Conservation (phyloP, 768 basidiomycete genomes). For the Termitomyces sp. region DNA sequence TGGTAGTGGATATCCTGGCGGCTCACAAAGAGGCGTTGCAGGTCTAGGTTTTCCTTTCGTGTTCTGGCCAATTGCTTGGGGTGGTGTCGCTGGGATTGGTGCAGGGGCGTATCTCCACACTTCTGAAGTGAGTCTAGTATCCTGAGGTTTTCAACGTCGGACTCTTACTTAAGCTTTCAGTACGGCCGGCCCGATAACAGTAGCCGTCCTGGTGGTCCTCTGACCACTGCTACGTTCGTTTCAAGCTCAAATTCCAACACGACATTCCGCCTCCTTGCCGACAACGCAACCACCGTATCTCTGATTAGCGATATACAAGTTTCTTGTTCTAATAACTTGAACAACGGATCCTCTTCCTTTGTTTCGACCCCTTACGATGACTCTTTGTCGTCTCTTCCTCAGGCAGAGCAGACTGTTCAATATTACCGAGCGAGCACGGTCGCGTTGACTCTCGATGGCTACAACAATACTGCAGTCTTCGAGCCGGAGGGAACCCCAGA, state of each 20-base stretch:
- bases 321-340: constrained; percentile 32
- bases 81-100: constrained; percentile 19
- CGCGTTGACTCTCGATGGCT: constrained; percentile 58
- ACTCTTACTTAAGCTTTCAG: constrained; percentile 24
- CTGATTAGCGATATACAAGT: constrained; percentile 33
- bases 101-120: constrained; percentile 19
- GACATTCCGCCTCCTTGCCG: constrained; percentile 40
- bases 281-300: constrained; percentile 39
- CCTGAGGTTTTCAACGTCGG: neutral
- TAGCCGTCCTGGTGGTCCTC: constrained; percentile 43
- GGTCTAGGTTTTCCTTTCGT: constrained; percentile 49
- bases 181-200: constrained; percentile 42
- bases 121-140: constrained; percentile 33
- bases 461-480: constrained; percentile 58
- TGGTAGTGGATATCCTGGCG: constrained; percentile 54
- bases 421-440: constrained; percentile 69
- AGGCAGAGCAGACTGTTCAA: constrained; percentile 55
- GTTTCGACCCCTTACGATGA: constrained; percentile 26
- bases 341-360: constrained; percentile 18
- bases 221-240: constrained; percentile 33
- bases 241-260: constrained; percentile 29
- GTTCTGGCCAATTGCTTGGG: constrained; percentile 57
- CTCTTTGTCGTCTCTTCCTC: constrained; percentile 25
- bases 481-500: constrained; percentile 37
- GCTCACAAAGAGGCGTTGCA: constrained; percentile 33